Evolutionary conservation across 129 eudicot species (phyloP).

Genomic region (Centaurea solstitialis): DNA sequence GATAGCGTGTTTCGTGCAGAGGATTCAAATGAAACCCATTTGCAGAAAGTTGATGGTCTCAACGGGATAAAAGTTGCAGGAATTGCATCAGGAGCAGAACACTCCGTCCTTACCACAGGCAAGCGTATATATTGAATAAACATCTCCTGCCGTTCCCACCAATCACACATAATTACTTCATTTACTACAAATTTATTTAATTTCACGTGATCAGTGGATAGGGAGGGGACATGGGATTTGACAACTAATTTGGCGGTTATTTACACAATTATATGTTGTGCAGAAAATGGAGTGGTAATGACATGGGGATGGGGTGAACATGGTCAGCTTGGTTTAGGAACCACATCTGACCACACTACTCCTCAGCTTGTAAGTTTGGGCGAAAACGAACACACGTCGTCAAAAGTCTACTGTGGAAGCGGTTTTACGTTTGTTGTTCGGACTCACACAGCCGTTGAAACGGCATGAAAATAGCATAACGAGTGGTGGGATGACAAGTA

Average conservation of each 20-base stretch:
- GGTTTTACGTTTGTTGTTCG: slow-evolving; percentile 68
- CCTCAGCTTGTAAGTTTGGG: slow-evolving; percentile 62
- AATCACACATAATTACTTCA: background rate
- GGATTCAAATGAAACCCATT: slow-evolving; percentile 27
- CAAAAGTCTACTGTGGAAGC: slow-evolving; percentile 73
- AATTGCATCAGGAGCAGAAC: slow-evolving; percentile 93
- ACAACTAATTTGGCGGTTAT: too few species aligned
- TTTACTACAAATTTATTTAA: background rate
- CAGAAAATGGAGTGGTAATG: slow-evolving; percentile 71
- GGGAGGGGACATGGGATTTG: background rate
- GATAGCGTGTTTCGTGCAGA: slow-evolving; percentile 15
- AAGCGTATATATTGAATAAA: slow-evolving; percentile 15
- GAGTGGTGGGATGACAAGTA: background rate
- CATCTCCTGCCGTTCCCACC: background rate
- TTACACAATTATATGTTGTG: background rate
- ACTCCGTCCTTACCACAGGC: slow-evolving; percentile 83
- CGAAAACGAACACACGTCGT: background rate
- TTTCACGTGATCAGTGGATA: background rate
- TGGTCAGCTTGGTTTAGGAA: slow-evolving; percentile 95
- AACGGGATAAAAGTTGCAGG: slow-evolving; percentile 47
- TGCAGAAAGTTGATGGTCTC: slow-evolving; percentile 38
- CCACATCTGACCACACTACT: slow-evolving; percentile 49
- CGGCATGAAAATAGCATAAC: background rate
- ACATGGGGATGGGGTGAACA: slow-evolving; percentile 99
- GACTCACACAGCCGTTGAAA: slow-evolving; percentile 13